Percentiles rank a stretch among this genome's conserved stretches.
phyloP scores from a whole-genome alignment of 306 rosid species.

The Luffa acutangula region DNA sequence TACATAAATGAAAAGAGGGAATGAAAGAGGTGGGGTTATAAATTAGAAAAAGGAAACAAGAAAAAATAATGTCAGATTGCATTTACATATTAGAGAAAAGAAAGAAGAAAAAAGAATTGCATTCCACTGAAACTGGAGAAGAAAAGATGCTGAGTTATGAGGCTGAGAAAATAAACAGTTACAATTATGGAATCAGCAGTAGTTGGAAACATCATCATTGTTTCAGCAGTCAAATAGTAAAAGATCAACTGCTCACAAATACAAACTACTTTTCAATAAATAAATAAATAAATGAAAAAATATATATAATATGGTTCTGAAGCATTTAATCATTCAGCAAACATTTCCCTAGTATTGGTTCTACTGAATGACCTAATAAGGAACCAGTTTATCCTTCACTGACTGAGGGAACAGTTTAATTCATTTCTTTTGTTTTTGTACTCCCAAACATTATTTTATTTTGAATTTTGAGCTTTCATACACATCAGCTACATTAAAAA shows the following conservation, averaged over 20 bases:
- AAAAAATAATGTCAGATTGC: neutral
- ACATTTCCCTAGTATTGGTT: neutral
- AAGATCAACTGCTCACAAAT: neutral
- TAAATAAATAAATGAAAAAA: neutral
- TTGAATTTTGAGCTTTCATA: too few relatives aligned
- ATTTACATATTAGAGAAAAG: neutral
- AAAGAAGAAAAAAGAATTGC: neutral
- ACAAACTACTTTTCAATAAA: neutral
- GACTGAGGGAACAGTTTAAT: neutral
- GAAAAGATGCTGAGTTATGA: neutral
- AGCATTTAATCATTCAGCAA: neutral
- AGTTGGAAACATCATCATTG: neutral
- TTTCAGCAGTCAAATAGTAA: neutral
- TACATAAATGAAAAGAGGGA: too few relatives aligned
- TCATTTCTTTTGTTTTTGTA: neutral
- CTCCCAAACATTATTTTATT: neutral
- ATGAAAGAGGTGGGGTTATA: too few relatives aligned
- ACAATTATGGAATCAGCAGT: neutral
- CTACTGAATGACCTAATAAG: neutral
- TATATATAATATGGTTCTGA: neutral
- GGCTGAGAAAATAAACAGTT: neutral
- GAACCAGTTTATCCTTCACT: neutral
- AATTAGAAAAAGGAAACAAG: neutral
- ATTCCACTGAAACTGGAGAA: neutral
- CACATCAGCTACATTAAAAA: too few relatives aligned